A percentile compares a stretch with the other conserved stretches of the same genome.
Evolutionary conservation across 2,329 filamentous ascomycete genomes (phyloP).

Genomic region (Diaporthe citriasiana): DNA sequence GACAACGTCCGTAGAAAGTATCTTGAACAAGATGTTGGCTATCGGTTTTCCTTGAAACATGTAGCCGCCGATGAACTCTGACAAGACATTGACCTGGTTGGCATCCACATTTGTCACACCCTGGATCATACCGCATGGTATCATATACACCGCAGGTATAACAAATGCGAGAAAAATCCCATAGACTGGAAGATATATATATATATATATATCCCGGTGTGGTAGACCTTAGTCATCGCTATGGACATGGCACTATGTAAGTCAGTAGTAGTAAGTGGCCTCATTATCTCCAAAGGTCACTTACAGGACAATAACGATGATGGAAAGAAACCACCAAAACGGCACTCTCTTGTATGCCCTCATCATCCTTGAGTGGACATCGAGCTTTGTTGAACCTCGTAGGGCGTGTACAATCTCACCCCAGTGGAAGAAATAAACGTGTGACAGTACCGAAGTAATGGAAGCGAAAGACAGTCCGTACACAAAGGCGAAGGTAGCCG

Average conservation of each 20-base stretch:
- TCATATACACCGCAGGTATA: constrained; percentile 60
- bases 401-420: constrained; percentile 49
- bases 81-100: constrained; percentile 63
- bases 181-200: constrained; percentile 61
- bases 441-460: constrained; percentile 51
- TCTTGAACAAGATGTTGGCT: constrained; percentile 62
- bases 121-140: constrained; percentile 63
- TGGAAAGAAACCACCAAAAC: constrained; percentile 60
- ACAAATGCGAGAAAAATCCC: constrained; percentile 60
- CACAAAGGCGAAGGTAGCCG: constrained; percentile 57
- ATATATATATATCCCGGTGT: too few relatives aligned
- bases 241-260: constrained; percentile 51
- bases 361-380: constrained; percentile 61
- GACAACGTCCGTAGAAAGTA: constrained; percentile 56
- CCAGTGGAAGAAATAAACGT: constrained; percentile 78
- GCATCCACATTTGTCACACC: constrained; percentile 63
- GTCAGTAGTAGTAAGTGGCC: not conserved
- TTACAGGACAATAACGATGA: constrained; percentile 49
- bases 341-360: constrained; percentile 56
- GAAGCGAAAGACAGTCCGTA: constrained; percentile 50
- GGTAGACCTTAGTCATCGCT: constrained; percentile 59
- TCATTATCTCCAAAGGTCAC: not conserved
- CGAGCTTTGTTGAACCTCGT: constrained; percentile 50
- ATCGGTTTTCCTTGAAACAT: constrained; percentile 60
- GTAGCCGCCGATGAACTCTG: constrained; percentile 64